These are phyloP conservation scores for Yamadazyma triangularis DNA, from an alignment of 1,139 yeast species.

Conservation along the genomic window DNA sequence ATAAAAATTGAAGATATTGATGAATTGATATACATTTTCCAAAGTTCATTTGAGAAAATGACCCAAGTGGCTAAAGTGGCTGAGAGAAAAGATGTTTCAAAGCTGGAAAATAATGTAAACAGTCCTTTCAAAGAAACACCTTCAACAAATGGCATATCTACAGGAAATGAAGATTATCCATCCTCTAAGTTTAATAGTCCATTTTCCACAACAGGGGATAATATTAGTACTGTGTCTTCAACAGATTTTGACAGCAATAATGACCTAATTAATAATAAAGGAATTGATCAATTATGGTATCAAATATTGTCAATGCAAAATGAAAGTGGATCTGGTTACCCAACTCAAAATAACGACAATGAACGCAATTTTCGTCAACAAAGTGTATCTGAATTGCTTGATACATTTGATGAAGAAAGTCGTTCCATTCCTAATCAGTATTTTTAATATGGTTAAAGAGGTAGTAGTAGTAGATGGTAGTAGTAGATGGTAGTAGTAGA, in stretches of 20 bases:
- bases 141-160: slow-evolving; percentile 23
- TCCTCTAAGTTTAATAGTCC: neutral
- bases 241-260: slow-evolving; percentile 16
- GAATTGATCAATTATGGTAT: slow-evolving; percentile 36
- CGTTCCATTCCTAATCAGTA: no score
- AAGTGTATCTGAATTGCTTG: no score
- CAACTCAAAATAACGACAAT: no score
- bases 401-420: no score
- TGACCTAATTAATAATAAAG: slow-evolving; percentile 23
- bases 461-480: no score
- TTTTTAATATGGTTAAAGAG: no score
- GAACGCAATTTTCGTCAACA: no score
- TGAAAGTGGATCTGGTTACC: no score
- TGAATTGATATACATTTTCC: slow-evolving; percentile 7
- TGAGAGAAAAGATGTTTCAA: slow-evolving; percentile 18
- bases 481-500: no score
- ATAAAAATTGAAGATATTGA: slow-evolving; percentile 8
- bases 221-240: slow-evolving; percentile 22
- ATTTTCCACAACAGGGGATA: slow-evolving; percentile 17
- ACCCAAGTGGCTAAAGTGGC: slow-evolving; percentile 9
- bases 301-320: slow-evolving; percentile 15
- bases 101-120: slow-evolving; percentile 19
- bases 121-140: neutral
- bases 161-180: neutral
- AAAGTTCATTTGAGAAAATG: slow-evolving; percentile 4